Conservation (phyloP, 169 alveolate species). For the Eimeria maxima region DNA sequence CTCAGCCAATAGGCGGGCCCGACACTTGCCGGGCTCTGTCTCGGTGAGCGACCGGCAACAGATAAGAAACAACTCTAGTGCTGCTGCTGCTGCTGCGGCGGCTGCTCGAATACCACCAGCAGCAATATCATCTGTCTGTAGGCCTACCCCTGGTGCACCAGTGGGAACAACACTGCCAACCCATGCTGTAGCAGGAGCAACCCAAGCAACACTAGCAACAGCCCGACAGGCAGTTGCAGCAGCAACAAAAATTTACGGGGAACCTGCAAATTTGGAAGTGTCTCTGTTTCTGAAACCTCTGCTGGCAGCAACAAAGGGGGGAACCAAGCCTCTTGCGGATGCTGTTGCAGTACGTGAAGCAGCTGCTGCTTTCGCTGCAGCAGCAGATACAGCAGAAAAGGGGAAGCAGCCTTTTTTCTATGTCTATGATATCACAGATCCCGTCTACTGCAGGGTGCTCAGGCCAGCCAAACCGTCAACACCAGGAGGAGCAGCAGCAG, state of each 20-base stretch:
- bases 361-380: not conserved
- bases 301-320: not conserved
- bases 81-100: not conserved
- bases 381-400: too few relatives aligned
- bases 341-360: constrained; percentile 41
- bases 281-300: not conserved
- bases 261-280: not conserved
- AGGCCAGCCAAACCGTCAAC: constrained; percentile 38
- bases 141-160: not conserved
- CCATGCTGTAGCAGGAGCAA: not conserved
- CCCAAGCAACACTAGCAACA: not conserved
- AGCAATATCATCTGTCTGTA: not conserved
- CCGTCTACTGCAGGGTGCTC: not conserved
- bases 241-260: too few relatives aligned
- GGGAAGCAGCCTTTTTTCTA: not conserved
- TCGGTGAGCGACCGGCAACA: not conserved
- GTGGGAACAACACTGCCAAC: not conserved
- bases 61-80: not conserved
- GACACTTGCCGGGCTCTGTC: not conserved
- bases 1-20: not conserved
- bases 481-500: constrained; percentile 21
- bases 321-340: not conserved
- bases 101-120: not conserved
- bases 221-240: too few relatives aligned
- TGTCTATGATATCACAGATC: not conserved